Base-by-base conservation (phyloP, 1,139 yeast species). In the Diutina ranongensis region DNA sequence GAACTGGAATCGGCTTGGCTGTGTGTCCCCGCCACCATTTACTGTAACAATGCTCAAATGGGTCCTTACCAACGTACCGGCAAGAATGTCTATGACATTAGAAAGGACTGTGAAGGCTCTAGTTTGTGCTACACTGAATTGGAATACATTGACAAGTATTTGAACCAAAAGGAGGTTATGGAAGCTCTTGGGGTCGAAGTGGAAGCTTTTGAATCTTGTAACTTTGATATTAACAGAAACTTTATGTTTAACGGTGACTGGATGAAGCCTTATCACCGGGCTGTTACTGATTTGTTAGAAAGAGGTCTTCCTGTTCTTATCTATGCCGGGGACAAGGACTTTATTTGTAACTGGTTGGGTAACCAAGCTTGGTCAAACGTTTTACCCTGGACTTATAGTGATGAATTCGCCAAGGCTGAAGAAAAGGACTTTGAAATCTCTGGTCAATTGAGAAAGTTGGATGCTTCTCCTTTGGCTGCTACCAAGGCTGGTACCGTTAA, bases 161-260 rank as follows among this genome's bases (percentile, higher is more conserved):
- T 85, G 67, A 85, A 85, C 71, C 71, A 69, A 60, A 79, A 74
- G 20, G 68, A 66, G 47, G 92, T 84, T 47, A 82, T 80, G 68
- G 78, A 74, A 52, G 92, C 89, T 40, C 72, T 92, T 49, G 98
- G 98, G 50, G 96, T 94, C 40, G 97, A 89, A 65, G 94, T 87
- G 49, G 92, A 83, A 47, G 63, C 68, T 45, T 92, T 81, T 64
- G 81, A 82, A 61, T 78, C 88, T 36, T 92, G 98, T 72, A 87
- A 86, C 71, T 77, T 81, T 60, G 92, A 83, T 56, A 76, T 86
- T 54, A 82, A 82, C 74, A 76, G 85, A 61, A 83, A 82, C 72
- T 89, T 89, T 63, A 61, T 83, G 57, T 80, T 85, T 60, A 86
- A 87, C 31, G 92, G 95, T 58, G 95, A 86, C 64, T 84, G 94